Conservation (phyloP, 2,329 filamentous ascomycete species). For the Cercospora sp. region DNA sequence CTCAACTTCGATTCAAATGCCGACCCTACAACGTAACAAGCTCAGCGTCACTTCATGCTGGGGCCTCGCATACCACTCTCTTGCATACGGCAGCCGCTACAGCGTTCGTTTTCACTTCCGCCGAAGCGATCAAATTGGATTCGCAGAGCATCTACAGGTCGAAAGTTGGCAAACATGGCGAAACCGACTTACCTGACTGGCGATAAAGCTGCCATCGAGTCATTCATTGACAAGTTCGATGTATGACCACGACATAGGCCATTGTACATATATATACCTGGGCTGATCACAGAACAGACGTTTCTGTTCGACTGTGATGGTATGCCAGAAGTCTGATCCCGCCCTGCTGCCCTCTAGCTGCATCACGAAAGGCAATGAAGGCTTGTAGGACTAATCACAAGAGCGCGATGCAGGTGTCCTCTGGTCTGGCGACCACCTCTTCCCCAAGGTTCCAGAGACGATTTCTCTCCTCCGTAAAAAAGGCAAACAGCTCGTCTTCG, state of each 20-base stretch:
- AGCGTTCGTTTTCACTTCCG: not conserved
- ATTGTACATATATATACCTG: not conserved
- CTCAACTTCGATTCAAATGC: not conserved
- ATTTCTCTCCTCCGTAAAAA: conserved; percentile 76
- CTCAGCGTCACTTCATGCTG: not conserved
- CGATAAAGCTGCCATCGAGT: conserved; percentile 71
- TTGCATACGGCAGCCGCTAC: not conserved
- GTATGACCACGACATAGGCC: conserved; percentile 50
- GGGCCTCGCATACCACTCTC: not conserved
- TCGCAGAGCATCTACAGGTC: not conserved
- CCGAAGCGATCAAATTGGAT: not conserved
- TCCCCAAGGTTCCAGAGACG: conserved; percentile 81
- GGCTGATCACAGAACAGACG: conserved; percentile 54
- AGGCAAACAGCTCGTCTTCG: conserved; percentile 91
- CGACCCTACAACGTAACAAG: not conserved
- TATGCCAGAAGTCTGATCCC: conserved; percentile 44
- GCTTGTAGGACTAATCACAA: conserved; percentile 29
- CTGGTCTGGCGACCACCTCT: conserved; percentile 92
- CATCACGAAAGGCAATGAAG: not conserved
- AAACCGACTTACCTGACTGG: conserved; percentile 66
- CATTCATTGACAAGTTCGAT: conserved; percentile 89
- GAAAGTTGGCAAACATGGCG: conserved; percentile 9
- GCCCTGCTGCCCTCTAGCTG: not conserved
- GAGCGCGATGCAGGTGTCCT: conserved; percentile 70
- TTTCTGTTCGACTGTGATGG: conserved; percentile 98